These are phyloP conservation scores for Chrysosporium keratinophilum DNA, from an alignment of 2,329 filamentous ascomycete genomes.

Conservation along the genomic window DNA sequence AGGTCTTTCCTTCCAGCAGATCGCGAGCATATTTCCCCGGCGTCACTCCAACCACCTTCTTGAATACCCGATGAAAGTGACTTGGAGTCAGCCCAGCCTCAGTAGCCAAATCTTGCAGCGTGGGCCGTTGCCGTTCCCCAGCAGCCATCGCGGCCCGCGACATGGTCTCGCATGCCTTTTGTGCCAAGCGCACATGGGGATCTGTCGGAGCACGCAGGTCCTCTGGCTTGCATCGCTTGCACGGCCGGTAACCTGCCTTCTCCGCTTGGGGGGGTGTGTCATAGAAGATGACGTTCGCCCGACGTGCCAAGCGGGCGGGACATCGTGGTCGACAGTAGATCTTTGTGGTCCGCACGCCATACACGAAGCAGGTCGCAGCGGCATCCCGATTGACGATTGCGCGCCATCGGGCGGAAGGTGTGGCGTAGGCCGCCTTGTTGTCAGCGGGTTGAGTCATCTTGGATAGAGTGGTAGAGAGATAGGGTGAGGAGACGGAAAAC, in stretches of 20 bases:
- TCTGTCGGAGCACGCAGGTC: slow-evolving; percentile 21
- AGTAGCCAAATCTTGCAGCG: slow-evolving; percentile 38
- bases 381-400: slow-evolving; percentile 39
- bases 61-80: slow-evolving; percentile 48
- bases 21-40: slow-evolving; percentile 34
- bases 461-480: background rate
- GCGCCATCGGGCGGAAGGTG: slow-evolving; percentile 35
- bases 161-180: slow-evolving; percentile 27
- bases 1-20: slow-evolving; percentile 16
- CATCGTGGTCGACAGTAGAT: slow-evolving; percentile 50
- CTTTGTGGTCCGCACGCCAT: slow-evolving; percentile 46
- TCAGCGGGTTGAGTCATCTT: slow-evolving; percentile 5
- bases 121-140: slow-evolving; percentile 24
- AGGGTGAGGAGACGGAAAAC: background rate
- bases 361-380: slow-evolving; percentile 42
- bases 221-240: slow-evolving; percentile 47
- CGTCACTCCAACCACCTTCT: slow-evolving; percentile 42
- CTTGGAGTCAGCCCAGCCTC: slow-evolving; percentile 41
- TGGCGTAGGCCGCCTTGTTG: slow-evolving; percentile 19
- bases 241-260: slow-evolving; percentile 43
- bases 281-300: slow-evolving; percentile 48
- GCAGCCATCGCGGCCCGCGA: slow-evolving; percentile 20
- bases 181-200: slow-evolving; percentile 26
- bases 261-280: slow-evolving; percentile 40
- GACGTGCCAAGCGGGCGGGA: slow-evolving; percentile 46